phyloP scores from a whole-genome alignment of 1,139 yeast species.

The Saccharomycopsis crataegensis region DNA sequence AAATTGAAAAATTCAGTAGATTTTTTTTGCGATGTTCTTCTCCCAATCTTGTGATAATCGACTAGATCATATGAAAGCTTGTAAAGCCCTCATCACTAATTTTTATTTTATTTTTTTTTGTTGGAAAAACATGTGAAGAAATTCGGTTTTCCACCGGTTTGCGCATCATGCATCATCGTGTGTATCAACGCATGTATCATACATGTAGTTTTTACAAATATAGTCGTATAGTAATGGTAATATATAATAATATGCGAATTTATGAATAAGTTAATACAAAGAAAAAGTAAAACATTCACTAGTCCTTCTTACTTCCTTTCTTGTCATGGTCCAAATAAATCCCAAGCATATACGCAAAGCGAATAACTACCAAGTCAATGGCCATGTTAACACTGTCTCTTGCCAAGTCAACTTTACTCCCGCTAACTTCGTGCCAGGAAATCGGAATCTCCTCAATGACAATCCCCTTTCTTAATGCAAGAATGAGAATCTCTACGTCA shows the following conservation, averaged over 20 bases:
- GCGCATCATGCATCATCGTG: neutral
- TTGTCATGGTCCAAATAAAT: constrained; percentile 46
- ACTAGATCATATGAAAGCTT: too few relatives aligned
- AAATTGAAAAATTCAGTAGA: too few relatives aligned
- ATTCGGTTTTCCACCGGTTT: too few relatives aligned
- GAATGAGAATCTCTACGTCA: constrained; percentile 83
- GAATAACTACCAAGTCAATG: constrained; percentile 83
- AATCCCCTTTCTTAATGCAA: constrained; percentile 67
- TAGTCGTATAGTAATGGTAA: neutral
- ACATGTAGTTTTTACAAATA: neutral
- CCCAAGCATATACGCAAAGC: constrained; percentile 82
- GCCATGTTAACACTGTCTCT: constrained; percentile 92
- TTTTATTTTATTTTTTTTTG: too few relatives aligned
- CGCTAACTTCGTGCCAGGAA: constrained; percentile 95
- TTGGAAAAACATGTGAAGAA: too few relatives aligned
- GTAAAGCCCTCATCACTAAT: too few relatives aligned
- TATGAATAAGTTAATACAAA: neutral
- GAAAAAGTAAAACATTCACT: too few relatives aligned
- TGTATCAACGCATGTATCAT: neutral
- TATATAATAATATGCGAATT: neutral
- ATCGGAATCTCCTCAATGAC: constrained; percentile 73
- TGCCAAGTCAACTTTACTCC: constrained; percentile 89
- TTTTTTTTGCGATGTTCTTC: too few relatives aligned
- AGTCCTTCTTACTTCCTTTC: neutral
- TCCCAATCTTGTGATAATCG: too few relatives aligned